phyloP scores from a whole-genome alignment of 768 basidiomycete species.

The Paxillus involutus region DNA sequence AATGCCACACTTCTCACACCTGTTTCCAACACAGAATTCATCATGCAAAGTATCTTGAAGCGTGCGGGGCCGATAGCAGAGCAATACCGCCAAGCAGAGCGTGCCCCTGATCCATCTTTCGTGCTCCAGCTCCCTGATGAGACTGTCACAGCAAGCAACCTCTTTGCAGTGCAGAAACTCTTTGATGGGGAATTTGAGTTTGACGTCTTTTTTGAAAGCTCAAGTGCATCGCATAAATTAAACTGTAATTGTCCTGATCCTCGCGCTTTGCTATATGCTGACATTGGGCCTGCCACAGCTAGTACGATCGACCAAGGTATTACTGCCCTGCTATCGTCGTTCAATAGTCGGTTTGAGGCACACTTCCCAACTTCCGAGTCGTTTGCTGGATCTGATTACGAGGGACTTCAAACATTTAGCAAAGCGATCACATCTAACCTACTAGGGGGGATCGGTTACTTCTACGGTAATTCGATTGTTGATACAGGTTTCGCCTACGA shows the following conservation, averaged over 20 bases:
- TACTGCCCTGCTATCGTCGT: constrained; percentile 58
- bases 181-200: constrained; percentile 87
- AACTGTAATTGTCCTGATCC: constrained; percentile 47
- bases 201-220: constrained; percentile 86
- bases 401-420: constrained; percentile 68
- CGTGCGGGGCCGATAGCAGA: constrained; percentile 54
- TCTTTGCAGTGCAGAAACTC: constrained; percentile 84
- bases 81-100: constrained; percentile 47
- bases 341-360: constrained; percentile 62
- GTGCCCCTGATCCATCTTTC: constrained; percentile 78
- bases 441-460: constrained; percentile 92
- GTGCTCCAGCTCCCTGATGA: constrained; percentile 77
- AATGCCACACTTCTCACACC: neutral
- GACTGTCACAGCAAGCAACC: constrained; percentile 66
- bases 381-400: constrained; percentile 45
- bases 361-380: constrained; percentile 69
- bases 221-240: constrained; percentile 61
- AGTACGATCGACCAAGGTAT: constrained; percentile 67
- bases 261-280: neutral
- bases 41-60: constrained; percentile 59
- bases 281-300: constrained; percentile 40
- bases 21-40: constrained; percentile 45
- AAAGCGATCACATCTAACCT: constrained; percentile 89
- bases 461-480: constrained; percentile 87
- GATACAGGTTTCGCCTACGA: constrained; percentile 85